phyloP scores from a whole-genome alignment of 1,139 yeast species.

The Blastobotrys indianensis region DNA sequence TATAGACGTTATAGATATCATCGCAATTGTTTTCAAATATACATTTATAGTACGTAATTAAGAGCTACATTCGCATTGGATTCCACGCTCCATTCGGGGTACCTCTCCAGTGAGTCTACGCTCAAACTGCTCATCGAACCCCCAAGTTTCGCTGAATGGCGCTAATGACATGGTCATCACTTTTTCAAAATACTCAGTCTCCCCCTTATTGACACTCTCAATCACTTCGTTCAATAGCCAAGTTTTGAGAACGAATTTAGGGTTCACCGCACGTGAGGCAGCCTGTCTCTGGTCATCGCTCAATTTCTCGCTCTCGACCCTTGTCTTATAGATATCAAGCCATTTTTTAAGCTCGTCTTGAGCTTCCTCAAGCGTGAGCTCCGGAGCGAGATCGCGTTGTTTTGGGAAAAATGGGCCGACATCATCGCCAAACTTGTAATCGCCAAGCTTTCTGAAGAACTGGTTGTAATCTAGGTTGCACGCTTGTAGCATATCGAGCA shows the following conservation, averaged over 20 bases:
- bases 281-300: constrained; percentile 35
- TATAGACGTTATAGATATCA: too few relatives aligned
- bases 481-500: constrained; percentile 56
- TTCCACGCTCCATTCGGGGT: constrained; percentile 24
- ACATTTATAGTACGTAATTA: constrained; percentile 5
- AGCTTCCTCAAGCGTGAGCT: constrained; percentile 31
- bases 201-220: constrained; percentile 26
- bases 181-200: constrained; percentile 29
- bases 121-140: constrained; percentile 24
- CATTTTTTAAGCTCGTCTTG: constrained; percentile 33
- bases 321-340: constrained; percentile 36
- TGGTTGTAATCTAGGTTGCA: constrained; percentile 73
- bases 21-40: too few relatives aligned
- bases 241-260: constrained; percentile 74
- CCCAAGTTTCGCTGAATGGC: constrained; percentile 36
- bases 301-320: constrained; percentile 38
- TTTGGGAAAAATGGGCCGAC: constrained; percentile 37
- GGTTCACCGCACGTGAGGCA: constrained; percentile 52
- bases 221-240: constrained; percentile 88
- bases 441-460: constrained; percentile 63
- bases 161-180: constrained; percentile 33
- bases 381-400: constrained; percentile 28
- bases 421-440: constrained; percentile 29
- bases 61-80: constrained; percentile 31
- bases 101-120: constrained; percentile 27